These are phyloP conservation scores for Yamadazyma triangularis DNA, from an alignment of 1,139 yeast genomes.

Conservation along the genomic window DNA sequence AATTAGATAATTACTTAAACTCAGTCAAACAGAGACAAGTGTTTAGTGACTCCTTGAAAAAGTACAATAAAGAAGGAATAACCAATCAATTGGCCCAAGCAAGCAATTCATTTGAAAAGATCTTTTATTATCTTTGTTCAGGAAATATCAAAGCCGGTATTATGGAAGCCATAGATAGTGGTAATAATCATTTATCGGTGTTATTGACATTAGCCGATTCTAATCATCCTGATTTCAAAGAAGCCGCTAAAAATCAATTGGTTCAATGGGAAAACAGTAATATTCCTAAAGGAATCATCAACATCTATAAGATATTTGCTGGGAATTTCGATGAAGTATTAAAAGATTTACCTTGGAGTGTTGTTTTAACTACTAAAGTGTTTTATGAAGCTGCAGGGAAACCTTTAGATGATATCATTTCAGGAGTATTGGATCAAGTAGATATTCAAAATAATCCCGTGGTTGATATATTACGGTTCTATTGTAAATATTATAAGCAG, in stretches of 20 bases:
- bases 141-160: constrained; percentile 64
- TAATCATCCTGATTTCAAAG: constrained; percentile 52
- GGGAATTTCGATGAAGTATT: constrained; percentile 46
- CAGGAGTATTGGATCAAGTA: constrained; percentile 9
- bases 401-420: constrained; percentile 35
- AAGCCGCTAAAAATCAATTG: constrained; percentile 58
- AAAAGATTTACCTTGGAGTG: constrained; percentile 60
- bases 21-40: constrained; percentile 32
- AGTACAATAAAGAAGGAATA: constrained; percentile 17
- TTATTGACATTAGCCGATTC: constrained; percentile 70
- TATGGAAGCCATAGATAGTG: constrained; percentile 50
- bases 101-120: constrained; percentile 37
- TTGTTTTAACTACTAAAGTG: constrained; percentile 53
- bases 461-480: constrained; percentile 22
- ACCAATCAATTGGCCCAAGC: constrained; percentile 13
- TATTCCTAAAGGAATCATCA: constrained; percentile 52
- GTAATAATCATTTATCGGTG: constrained; percentile 65
- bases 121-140: constrained; percentile 50
- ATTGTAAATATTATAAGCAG: constrained; percentile 6
- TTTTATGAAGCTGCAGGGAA: constrained; percentile 55
- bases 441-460: constrained; percentile 9
- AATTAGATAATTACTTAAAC: constrained; percentile 16
- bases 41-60: constrained; percentile 38
- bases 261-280: constrained; percentile 56
- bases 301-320: constrained; percentile 60